Evolutionary conservation across 1,284 basidiomycete genomes (phyloP).

Genomic region (Inonotus obliquus): DNA sequence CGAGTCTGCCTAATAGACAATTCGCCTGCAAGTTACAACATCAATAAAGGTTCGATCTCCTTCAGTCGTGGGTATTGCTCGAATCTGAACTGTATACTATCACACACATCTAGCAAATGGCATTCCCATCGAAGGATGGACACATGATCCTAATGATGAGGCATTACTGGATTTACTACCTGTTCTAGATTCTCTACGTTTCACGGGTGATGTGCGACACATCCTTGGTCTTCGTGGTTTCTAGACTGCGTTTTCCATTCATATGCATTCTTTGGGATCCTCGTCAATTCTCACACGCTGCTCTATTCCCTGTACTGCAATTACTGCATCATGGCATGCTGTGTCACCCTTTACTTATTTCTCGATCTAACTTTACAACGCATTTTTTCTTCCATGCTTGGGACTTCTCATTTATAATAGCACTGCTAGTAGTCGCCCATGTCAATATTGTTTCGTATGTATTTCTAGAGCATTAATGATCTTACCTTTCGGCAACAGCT

Average conservation of each 20-base stretch:
- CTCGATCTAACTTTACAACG: conserved; percentile 12
- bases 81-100: background rate
- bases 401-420: background rate
- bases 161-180: conserved; percentile 93
- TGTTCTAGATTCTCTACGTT: conserved; percentile 91
- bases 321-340: background rate
- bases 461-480: conserved; percentile 9
- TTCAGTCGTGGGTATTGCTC: background rate
- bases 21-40: conserved; percentile 88
- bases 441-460: conserved; percentile 10
- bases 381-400: conserved; percentile 2
- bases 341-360: conserved; percentile 1
- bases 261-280: conserved; percentile 6
- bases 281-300: background rate
- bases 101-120: conserved; percentile 71
- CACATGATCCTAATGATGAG: conserved; percentile 94
- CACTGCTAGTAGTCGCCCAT: conserved; percentile 8
- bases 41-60: conserved; percentile 77
- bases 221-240: conserved; percentile 82
- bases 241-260: conserved; percentile 19
- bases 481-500: background rate
- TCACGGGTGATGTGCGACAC: conserved; percentile 92
- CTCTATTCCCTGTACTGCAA: conserved; percentile 10
- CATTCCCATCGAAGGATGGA: conserved; percentile 99
- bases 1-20: conserved; percentile 95